Percentiles rank a stretch among this genome's conserved stretches.
phyloP scores from a whole-genome alignment of 352 stramenopile species.

The Paralagenidium karlingii region DNA sequence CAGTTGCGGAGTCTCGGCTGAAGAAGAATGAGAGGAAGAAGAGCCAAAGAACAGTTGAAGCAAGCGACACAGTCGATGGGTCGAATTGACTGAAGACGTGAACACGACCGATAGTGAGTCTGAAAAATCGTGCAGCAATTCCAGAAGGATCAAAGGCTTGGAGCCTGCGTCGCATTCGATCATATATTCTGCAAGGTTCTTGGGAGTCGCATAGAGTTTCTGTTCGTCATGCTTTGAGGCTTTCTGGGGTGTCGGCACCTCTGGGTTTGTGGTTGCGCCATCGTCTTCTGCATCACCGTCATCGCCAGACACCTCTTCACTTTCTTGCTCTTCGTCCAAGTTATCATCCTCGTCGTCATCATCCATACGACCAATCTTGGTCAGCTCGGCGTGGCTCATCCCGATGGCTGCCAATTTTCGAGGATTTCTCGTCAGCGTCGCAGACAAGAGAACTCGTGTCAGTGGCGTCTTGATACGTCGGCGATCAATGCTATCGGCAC shows the following conservation, averaged over 20 bases:
- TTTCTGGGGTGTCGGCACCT: conserved; percentile 7
- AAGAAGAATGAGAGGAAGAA: neutral
- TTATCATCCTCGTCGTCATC: conserved; percentile 47
- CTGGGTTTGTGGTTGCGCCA: conserved; percentile 7
- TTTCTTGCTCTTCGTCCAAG: conserved; percentile 27
- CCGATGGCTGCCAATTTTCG: conserved; percentile 91
- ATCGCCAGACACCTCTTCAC: too few relatives aligned
- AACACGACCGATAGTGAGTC: conserved; percentile 89
- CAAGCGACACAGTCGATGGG: conserved; percentile 89
- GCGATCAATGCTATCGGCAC: conserved; percentile 69
- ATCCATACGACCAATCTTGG: conserved; percentile 64
- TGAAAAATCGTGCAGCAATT: conserved; percentile 81
- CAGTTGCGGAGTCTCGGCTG: conserved; percentile 26
- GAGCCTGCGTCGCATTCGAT: conserved; percentile 89
- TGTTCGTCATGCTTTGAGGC: conserved; percentile 14
- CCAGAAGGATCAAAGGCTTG: conserved; percentile 92
- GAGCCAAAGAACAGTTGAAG: conserved; percentile 71
- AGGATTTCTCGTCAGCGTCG: conserved; percentile 95
- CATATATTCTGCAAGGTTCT: conserved; percentile 77
- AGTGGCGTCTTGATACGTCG: conserved; percentile 75
- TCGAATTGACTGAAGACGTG: conserved; percentile 93
- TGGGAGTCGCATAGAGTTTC: conserved; percentile 62
- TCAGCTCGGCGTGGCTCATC: conserved; percentile 92
- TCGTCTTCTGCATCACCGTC: conserved; percentile 13
- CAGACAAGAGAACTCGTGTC: conserved; percentile 94